Base-by-base conservation (phyloP, 2,329 filamentous ascomycete genomes). In the Bipolaris sorokiniana region DNA sequence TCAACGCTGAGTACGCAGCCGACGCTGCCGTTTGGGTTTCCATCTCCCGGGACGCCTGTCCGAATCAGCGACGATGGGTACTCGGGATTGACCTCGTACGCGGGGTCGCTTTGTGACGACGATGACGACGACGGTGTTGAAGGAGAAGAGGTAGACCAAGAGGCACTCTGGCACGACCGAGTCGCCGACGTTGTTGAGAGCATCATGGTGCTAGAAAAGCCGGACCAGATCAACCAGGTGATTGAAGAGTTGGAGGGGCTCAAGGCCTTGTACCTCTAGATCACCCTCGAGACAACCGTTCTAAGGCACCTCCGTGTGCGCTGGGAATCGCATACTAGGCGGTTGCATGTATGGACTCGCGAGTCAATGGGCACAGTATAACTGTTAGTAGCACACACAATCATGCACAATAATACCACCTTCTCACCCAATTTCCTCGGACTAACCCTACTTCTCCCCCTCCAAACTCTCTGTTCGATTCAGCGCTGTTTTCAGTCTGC, bases 1-100 rank as follows among this genome's bases (percentile, higher is more conserved):
- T 65, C 64, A 7, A 44, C 41, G 9, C 41, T 36, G 5, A 58
- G 45, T 7, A 50, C 40, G n/a, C 46, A 47, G 4, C 48, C 45
- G 10, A 23, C 48, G 18, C 48, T 47, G 5, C 37, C 54, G 7
- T 15, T 52, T 31, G 54, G 37, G 6, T 56, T 53, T 16, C 44
- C 37, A 2, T 48, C 42, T 15, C 49, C 49, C 13, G 16, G 49
- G 3, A 31, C 54, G 0, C 22, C 42, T 9, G 9, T 22, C 1
- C 22, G 7, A 15, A 36, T 7, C 15, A n/a, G 44, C 7, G 36
- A 59, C 45, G 20, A 38, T 31, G 7, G 44, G 54, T 53, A 36
- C 18, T 18, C 20, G 22, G 41, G 38, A 2, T 38, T 57, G 15
- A 38, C 22, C 1, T 23, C 45, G 2, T 54, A 53, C 9, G 13